Percentiles rank a stretch among this genome's conserved stretches.
Conservation (phyloP, 2,329 filamentous ascomycete species). For the Raffaelea deltoideospora region DNA sequence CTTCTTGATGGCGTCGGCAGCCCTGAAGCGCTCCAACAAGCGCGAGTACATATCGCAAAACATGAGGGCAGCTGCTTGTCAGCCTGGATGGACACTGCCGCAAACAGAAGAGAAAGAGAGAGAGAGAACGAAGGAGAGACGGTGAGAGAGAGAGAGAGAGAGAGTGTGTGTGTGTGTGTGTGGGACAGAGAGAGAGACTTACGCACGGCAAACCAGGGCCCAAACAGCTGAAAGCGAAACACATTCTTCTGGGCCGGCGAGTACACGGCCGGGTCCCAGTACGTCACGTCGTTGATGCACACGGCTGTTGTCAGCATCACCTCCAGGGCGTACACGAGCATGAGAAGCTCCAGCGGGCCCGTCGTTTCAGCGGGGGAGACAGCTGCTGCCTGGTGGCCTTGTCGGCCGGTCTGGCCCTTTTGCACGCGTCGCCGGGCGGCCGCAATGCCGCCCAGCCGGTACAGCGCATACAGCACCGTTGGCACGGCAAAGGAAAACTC, state of each 20-base stretch:
- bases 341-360: slow-evolving; percentile 30
- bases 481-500: slow-evolving; percentile 37
- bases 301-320: slow-evolving; percentile 34
- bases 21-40: slow-evolving; percentile 25
- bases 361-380: too few relatives aligned
- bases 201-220: slow-evolving; percentile 38
- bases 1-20: slow-evolving; percentile 25
- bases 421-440: background rate
- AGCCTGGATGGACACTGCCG: too few relatives aligned
- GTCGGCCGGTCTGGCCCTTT: too few relatives aligned
- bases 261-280: slow-evolving; percentile 32
- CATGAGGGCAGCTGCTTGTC: too few relatives aligned
- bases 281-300: slow-evolving; percentile 33
- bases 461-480: slow-evolving; percentile 30
- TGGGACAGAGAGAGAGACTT: too few relatives aligned
- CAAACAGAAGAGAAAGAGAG: slow-evolving; percentile 23
- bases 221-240: slow-evolving; percentile 33
- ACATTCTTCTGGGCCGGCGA: slow-evolving; percentile 26
- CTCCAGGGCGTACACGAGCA: slow-evolving; percentile 34
- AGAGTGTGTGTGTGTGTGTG: too few relatives aligned
- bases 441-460: slow-evolving; percentile 16
- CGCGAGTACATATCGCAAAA: slow-evolving; percentile 41
- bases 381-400: too few relatives aligned
- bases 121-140: background rate
- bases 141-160: slow-evolving; percentile 1